phyloP scores from a whole-genome alignment of 805 yeast species.

The Zygosaccharomyces bailii region DNA sequence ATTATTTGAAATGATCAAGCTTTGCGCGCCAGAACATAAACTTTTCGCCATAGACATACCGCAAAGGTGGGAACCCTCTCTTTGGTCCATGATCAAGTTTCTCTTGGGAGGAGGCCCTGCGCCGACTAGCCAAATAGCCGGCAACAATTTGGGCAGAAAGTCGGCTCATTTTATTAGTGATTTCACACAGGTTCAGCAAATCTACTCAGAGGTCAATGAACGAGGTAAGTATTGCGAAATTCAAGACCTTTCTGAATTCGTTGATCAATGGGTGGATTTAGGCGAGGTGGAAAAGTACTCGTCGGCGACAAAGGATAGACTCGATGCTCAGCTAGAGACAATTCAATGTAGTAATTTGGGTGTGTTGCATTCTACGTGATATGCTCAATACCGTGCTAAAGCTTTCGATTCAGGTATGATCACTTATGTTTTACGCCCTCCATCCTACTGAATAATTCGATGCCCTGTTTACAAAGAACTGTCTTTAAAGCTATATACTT shows the following conservation, averaged over 20 bases:
- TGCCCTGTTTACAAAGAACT: too few species aligned
- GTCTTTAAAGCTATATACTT: too few species aligned
- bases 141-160: constrained; percentile 8
- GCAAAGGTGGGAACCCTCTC: constrained; percentile 18
- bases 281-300: constrained; percentile 7
- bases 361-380: constrained; percentile 9
- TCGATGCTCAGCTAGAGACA: constrained; percentile 13
- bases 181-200: constrained; percentile 20
- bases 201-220: constrained; percentile 22
- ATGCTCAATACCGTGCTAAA: too few species aligned
- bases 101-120: constrained; percentile 8
- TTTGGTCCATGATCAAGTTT: constrained; percentile 12
- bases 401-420: too few species aligned
- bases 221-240: constrained; percentile 18
- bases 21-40: constrained; percentile 27
- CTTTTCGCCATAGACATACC: constrained; percentile 29
- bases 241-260: constrained; percentile 23
- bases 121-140: constrained; percentile 15
- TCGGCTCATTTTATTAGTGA: constrained; percentile 16
- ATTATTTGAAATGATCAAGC: constrained; percentile 24
- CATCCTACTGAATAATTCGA: too few species aligned
- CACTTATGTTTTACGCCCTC: too few species aligned
- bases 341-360: constrained; percentile 11
- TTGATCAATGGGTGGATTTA: constrained; percentile 27
- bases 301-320: constrained; percentile 6